Evolutionary conservation across 768 basidiomycete genomes (phyloP), one percentile per base, ranked within the genome.

Genomic region (Termitomyces sp.): DNA sequence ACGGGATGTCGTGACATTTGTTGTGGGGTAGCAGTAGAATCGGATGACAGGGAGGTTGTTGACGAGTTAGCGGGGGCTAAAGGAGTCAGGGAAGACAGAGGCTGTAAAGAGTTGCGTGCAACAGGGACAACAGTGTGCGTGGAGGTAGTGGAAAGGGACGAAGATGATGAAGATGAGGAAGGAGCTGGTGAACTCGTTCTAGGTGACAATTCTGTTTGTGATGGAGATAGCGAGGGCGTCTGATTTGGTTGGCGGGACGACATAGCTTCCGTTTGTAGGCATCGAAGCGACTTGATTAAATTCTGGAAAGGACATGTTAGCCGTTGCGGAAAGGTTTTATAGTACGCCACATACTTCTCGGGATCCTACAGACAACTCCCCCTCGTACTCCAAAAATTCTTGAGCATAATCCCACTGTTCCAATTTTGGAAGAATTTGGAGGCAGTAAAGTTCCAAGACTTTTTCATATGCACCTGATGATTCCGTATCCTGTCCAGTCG

Each of bases 361-460:
- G 51, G 69, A 73, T 20, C 75, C 71, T 1, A 67, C 62, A 18
- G 78, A 63, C 28, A 93, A 74, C 65, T 92, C 88, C 26, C 74
- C 74, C 66, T 93, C 91, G 62, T 88, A 88, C 42, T 80, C 75
- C 58, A 94, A 66, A 66, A 92, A 92, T 61, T 90, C 89, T 53
- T 74, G 77, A 16, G 86, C 88, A 64, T 91, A 90, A 20, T 86
- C 84, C 91, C 91, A 93, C 64, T 90, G 85, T 49, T 81, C 82
- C 28, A 93, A 68, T 48, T 82, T 81, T 0, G 91, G 88, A 36
- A 94, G 70, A 36, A 93, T 72, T 58, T 86, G 84, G 16, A 92
- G 73, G 63, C 84, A 85, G 70, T 93, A 94, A 12, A 90, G 69
- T 62, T 92, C 90, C 47, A 93, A 66, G 9, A 91, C 80, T 66